Base-by-base conservation (phyloP, 2,329 filamentous ascomycete species). In the Anthostomella pinea region DNA sequence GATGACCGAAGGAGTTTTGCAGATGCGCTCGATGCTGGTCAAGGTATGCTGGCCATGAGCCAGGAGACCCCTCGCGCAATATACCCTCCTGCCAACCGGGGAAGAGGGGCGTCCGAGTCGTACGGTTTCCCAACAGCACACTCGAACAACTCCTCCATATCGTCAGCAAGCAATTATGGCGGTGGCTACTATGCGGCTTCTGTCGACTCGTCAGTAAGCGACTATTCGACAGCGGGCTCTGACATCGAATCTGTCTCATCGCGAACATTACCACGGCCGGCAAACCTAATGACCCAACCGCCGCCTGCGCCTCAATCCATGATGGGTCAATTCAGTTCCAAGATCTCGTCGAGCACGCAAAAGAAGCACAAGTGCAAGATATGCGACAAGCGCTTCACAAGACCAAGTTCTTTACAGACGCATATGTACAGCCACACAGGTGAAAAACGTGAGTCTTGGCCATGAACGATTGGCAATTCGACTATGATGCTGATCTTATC, bases 331-430 rank as follows among this genome's bases (percentile, higher is more conserved):
- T 97, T 97, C 69, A 96, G 87, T 67, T 96, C 91, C 46, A 96
- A 96, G 68, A 83, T 96, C 34, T 90, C 89, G 0, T 90, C 87
- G 13, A 95, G 88, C 67, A 93, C 91, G 8, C 89, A 96, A 62
- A 97, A 97, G 81, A 97, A 97, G 75, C 93, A 97, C 71, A 96
- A 96, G 73, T 97, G 91, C 78, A 96, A 95, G 69, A 87, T 97
- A 42, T 97, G 91, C 71, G 91, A 96, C 66, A 96, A 97, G 76
- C 82, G 91, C 27, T 97, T 97, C 64, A 96, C 91, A 2, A 79
- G 91, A 36, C 91, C 91, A 2, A 95, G 89, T 59, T 96, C 91
- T 10, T 66, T 97, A 24, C 91, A 96, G 62, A 97, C 91, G 20
- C 91, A 97, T 62, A 96, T 96, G 86, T 96, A 96, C 68, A 95